Base-by-base conservation (phyloP, 1,284 basidiomycete genomes). In the Ganoderma boninense region DNA sequence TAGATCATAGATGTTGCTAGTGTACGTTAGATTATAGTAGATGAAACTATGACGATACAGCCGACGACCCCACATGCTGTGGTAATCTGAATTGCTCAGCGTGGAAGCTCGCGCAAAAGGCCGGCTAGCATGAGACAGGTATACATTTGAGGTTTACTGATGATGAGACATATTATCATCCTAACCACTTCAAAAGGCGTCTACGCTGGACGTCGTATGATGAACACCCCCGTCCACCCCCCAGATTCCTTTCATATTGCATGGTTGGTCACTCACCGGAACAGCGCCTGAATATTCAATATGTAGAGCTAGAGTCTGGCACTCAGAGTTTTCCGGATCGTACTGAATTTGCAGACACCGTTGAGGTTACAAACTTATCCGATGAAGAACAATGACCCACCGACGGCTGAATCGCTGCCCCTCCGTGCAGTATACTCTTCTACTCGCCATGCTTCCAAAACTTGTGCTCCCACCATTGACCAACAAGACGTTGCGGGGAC, bases 381-480 rank as follows among this genome's bases (percentile, higher is more conserved):
- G 8, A 32, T 13, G n/a, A n/a, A 56, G 26, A 56, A 32, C 26
- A 10, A 29, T 35, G 29, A 8, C 16, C 23, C 35, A 40, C 32
- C 18, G 11, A 52, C 23, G 11, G 14, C 11, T 4, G 8, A 40
- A 23, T 20, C 32, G 14, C 7, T 4, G 32, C 35, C 0, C 20
- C 4, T 20, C 16, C 20, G 38, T n/a, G 16, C 20, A 26, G 13
- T 23, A n/a, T 38, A 1, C 38, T 35, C 56, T 32, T 18, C 35
- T 40, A 38, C 40, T 62, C 38, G n/a, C 56, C 11, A 14, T 42
- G 29, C 14, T 35, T 65, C 90, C 92, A 93, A 79, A 91, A 92
- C 11, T 73, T 71, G 74, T 91, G 85, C 43, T 86, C 82, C 82
- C 84, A 85, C 90, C 90, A 92, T 57, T 84, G 77, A 32, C 84